A percentile compares a stretch with the other conserved stretches of the same genome.
These are phyloP conservation scores for Neurospora hispaniola DNA, from an alignment of 495 filamentous ascomycete genomes.

Conservation along the genomic window DNA sequence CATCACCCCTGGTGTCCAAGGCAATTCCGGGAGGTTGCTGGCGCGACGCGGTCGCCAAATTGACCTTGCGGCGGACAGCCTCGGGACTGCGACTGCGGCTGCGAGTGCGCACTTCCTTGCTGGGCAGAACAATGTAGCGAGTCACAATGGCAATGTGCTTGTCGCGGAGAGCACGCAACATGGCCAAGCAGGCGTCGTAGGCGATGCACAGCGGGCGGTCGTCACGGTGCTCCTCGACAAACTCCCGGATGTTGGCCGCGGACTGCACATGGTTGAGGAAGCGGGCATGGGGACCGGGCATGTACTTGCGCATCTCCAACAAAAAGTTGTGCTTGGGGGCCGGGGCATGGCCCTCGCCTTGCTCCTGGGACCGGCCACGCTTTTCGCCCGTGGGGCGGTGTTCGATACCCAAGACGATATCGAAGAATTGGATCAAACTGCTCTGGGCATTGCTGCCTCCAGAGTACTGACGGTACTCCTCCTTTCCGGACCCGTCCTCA, in stretches of 20 bases:
- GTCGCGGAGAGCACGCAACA: slow-evolving; percentile 81
- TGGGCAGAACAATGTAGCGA: slow-evolving; percentile 81
- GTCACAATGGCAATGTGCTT: slow-evolving; percentile 96
- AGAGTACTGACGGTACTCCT: slow-evolving; percentile 72
- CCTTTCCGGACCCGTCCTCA: slow-evolving; percentile 61
- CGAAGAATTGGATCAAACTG: slow-evolving; percentile 94
- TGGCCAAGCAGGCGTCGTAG: slow-evolving; percentile 83
- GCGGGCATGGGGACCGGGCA: slow-evolving; percentile 84
- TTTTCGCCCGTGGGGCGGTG: slow-evolving; percentile 85
- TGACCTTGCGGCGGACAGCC: slow-evolving; percentile 37
- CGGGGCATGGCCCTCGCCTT: slow-evolving; percentile 39
- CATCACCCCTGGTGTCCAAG: slow-evolving; percentile 20
- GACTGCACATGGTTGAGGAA: slow-evolving; percentile 72
- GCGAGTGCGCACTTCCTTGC: slow-evolving; percentile 37
- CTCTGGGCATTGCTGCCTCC: slow-evolving; percentile 96
- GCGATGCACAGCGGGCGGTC: slow-evolving; percentile 62
- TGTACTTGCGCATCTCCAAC: slow-evolving; percentile 91
- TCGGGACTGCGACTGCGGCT: slow-evolving; percentile 36
- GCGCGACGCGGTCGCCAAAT: slow-evolving; percentile 53
- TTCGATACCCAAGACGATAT: slow-evolving; percentile 79
- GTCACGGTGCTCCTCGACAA: slow-evolving; percentile 53
- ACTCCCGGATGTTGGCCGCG: slow-evolving; percentile 83
- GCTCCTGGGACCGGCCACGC: slow-evolving; percentile 28
- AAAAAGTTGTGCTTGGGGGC: slow-evolving; percentile 79
- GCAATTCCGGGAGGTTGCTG: slow-evolving; percentile 31